Percentiles rank a stretch among this genome's conserved stretches.
phyloP scores from a whole-genome alignment of 2,329 filamentous ascomycete genomes.

The Epichloe glyceriae region DNA sequence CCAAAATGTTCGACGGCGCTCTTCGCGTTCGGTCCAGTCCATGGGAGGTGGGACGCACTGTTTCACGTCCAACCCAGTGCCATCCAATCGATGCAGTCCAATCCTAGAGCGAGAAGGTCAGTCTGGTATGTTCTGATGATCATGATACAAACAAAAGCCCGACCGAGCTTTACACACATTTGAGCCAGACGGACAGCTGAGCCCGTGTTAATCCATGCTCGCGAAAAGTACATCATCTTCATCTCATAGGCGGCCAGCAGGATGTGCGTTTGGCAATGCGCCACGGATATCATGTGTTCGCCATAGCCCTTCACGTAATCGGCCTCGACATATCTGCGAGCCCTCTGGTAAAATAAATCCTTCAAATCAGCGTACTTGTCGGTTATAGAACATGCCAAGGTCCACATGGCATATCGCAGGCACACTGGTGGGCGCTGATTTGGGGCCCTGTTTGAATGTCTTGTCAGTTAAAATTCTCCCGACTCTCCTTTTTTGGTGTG shows the following conservation, averaged over 20 bases:
- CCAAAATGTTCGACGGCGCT: constrained; percentile 88
- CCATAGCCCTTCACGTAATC: constrained; percentile 90
- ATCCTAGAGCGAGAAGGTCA: constrained; percentile 49
- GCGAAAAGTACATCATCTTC: constrained; percentile 93
- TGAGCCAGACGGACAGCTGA: constrained; percentile 67
- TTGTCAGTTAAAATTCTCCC: neutral
- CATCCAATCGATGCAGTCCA: constrained; percentile 78
- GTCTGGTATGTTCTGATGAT: neutral
- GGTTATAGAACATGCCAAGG: constrained; percentile 70
- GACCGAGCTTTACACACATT: constrained; percentile 44
- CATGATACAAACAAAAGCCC: neutral
- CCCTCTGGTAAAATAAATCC: constrained; percentile 78
- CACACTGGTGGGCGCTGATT: constrained; percentile 76
- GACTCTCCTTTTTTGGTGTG: neutral
- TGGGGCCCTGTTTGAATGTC: constrained; percentile 43
- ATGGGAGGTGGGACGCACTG: constrained; percentile 74
- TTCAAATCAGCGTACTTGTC: constrained; percentile 72
- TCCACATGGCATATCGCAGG: constrained; percentile 91
- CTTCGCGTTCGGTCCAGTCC: constrained; percentile 91
- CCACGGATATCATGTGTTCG: constrained; percentile 73
- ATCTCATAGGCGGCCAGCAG: constrained; percentile 80
- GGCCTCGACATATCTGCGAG: constrained; percentile 78
- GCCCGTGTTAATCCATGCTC: constrained; percentile 88
- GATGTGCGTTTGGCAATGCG: constrained; percentile 75
- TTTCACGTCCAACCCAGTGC: constrained; percentile 74